phyloP scores from a whole-genome alignment of 1,139 yeast species.

The Debaryomycetaceae sp. region DNA sequence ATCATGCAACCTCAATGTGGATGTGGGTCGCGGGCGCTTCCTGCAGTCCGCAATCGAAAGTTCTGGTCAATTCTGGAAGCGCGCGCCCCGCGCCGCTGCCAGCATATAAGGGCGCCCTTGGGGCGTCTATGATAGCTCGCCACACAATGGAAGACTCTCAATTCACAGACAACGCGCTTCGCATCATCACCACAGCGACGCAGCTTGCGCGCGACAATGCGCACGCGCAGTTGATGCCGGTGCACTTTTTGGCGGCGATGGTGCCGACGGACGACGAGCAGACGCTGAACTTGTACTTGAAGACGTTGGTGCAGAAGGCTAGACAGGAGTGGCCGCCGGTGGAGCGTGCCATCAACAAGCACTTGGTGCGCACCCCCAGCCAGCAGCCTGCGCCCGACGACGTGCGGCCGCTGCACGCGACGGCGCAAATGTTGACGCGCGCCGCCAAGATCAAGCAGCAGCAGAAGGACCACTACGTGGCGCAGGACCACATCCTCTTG shows the following conservation, averaged over 20 bases:
- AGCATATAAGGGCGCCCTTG: too few relatives aligned
- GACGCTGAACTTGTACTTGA: conserved; percentile 65
- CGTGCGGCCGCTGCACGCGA: conserved; percentile 61
- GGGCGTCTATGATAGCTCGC: too few relatives aligned
- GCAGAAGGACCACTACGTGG: conserved; percentile 88
- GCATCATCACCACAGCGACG: conserved; percentile 72
- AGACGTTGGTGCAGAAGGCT: conserved; percentile 82
- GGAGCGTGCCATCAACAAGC: conserved; percentile 75
- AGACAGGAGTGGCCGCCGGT: conserved; percentile 82
- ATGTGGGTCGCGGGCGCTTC: too few relatives aligned
- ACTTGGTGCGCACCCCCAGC: conserved; percentile 77
- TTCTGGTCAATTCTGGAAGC: too few relatives aligned
- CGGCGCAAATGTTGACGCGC: conserved; percentile 64
- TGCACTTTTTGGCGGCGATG: conserved; percentile 91
- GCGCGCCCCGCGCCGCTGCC: too few relatives aligned
- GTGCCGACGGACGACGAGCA: conserved; percentile 68
- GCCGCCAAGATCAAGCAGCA: conserved; percentile 74
- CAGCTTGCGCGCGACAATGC: conserved; percentile 80
- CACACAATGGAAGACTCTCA: conserved; percentile 57
- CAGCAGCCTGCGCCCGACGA: conserved; percentile 86
- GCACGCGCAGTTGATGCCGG: conserved; percentile 77
- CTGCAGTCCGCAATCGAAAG: too few relatives aligned
- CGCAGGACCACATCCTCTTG: conserved; percentile 87
- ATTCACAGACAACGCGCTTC: conserved; percentile 91
- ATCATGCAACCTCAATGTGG: too few relatives aligned